Conservation (phyloP, 2,329 filamentous ascomycete species). For the Fusarium coffeatum region DNA sequence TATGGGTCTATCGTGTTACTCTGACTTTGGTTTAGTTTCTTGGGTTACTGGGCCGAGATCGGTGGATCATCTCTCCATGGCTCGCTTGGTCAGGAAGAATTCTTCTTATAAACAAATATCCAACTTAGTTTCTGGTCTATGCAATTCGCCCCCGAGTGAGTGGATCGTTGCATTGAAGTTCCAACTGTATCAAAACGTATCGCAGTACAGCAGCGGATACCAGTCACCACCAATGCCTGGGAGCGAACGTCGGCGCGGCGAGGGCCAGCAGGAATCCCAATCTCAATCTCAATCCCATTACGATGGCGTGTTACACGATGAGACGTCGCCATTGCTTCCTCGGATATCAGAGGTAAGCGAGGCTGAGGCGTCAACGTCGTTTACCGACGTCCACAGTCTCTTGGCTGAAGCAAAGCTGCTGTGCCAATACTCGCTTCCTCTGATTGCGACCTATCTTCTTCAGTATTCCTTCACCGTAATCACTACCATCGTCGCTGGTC, state of each 20-base stretch:
- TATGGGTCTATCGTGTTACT: neutral
- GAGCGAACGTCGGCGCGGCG: slow-evolving; percentile 15
- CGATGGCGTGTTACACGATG: slow-evolving; percentile 29
- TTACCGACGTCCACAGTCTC: slow-evolving; percentile 17
- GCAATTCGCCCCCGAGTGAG: slow-evolving; percentile 13
- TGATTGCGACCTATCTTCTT: slow-evolving; percentile 64
- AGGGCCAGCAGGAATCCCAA: slow-evolving; percentile 6
- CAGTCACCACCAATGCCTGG: slow-evolving; percentile 14
- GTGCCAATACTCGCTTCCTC: slow-evolving; percentile 54
- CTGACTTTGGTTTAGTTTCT: slow-evolving; percentile 8
- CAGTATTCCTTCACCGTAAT: slow-evolving; percentile 66
- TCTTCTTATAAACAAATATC: slow-evolving; percentile 19
- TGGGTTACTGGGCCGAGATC: slow-evolving; percentile 24
- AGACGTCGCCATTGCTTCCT: slow-evolving; percentile 34
- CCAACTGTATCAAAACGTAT: neutral
- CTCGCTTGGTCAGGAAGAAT: slow-evolving; percentile 19
- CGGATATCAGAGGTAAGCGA: slow-evolving; percentile 16
- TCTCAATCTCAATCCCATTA: neutral
- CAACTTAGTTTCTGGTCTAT: neutral
- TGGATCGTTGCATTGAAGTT: slow-evolving; percentile 18
- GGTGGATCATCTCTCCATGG: slow-evolving; percentile 16
- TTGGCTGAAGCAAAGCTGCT: slow-evolving; percentile 36
- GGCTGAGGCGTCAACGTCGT: slow-evolving; percentile 7
- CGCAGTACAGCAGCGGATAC: neutral
- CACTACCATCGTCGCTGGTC: slow-evolving; percentile 64